Conservation (phyloP, 2,329 filamentous ascomycete species). For the Plectosphaerella plurivora region DNA sequence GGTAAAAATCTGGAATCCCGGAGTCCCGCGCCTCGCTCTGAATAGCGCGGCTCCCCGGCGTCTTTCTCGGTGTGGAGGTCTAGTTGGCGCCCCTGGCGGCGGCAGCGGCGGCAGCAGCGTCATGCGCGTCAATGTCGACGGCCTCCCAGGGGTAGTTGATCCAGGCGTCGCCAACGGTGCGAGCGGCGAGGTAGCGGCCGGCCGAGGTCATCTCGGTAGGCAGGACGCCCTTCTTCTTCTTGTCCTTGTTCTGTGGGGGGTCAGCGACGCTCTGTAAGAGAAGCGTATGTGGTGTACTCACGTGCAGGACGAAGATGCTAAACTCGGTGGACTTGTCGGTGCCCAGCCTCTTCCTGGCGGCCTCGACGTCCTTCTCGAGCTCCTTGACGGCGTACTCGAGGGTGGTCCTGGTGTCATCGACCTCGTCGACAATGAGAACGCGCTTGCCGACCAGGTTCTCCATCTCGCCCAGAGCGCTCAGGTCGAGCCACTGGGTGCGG, state of each 20-base stretch:
- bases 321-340: slow-evolving; percentile 74
- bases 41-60: background rate
- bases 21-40: slow-evolving; percentile 1
- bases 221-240: slow-evolving; percentile 85
- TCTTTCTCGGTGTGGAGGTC: slow-evolving; percentile 16
- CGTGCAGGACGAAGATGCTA: slow-evolving; percentile 91
- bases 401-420: slow-evolving; percentile 91
- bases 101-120: slow-evolving; percentile 49
- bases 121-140: slow-evolving; percentile 88
- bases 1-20: too few species aligned
- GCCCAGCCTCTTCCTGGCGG: slow-evolving; percentile 70
- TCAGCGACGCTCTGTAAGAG: slow-evolving; percentile 5
- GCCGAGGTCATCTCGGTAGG: slow-evolving; percentile 71
- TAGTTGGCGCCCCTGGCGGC: slow-evolving; percentile 21
- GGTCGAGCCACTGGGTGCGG: slow-evolving; percentile 95
- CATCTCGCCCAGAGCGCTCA: slow-evolving; percentile 78
- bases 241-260: slow-evolving; percentile 79
- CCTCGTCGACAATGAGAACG: slow-evolving; percentile 90
- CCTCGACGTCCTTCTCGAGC: slow-evolving; percentile 89
- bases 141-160: slow-evolving; percentile 99
- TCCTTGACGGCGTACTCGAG: slow-evolving; percentile 92
- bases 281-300: slow-evolving; percentile 26
- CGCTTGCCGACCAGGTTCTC: slow-evolving; percentile 86
- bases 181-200: slow-evolving; percentile 75
- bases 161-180: slow-evolving; percentile 91